Evolutionary conservation across 352 stramenopile genomes (phyloP).

Genomic region (Phytopythium delawarense): DNA sequence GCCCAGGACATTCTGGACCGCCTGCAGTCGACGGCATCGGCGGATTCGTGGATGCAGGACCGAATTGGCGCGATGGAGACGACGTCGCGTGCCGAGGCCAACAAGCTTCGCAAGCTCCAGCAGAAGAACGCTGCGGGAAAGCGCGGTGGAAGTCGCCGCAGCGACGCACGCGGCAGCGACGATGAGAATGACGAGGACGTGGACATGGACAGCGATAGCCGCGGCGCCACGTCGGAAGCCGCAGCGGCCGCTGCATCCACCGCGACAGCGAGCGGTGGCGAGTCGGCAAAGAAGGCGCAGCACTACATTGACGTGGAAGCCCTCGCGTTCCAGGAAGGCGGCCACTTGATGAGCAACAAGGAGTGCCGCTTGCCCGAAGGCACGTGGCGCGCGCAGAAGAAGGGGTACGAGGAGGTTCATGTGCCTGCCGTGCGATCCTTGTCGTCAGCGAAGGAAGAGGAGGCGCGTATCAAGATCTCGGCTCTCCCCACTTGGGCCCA

Average conservation of each 20-base stretch:
- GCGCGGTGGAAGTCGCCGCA: background rate
- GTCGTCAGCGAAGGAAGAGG: conserved; percentile 65
- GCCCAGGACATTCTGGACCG: conserved; percentile 90
- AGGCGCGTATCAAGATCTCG: conserved; percentile 84
- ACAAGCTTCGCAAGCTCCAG: conserved; percentile 77
- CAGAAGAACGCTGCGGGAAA: conserved; percentile 33
- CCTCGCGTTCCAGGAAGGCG: conserved; percentile 93
- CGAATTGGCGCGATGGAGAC: conserved; percentile 84
- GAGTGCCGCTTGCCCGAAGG: conserved; percentile 94
- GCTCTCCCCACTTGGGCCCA: conserved; percentile 96
- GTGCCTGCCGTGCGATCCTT: conserved; percentile 94
- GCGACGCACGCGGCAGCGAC: conserved; percentile 3
- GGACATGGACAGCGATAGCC: conserved; percentile 35
- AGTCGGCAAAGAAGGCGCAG: conserved; percentile 52
- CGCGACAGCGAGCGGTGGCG: conserved; percentile 10
- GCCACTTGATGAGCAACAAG: conserved; percentile 98
- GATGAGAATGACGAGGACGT: conserved; percentile 43
- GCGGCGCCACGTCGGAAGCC: background rate
- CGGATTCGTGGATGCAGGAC: conserved; percentile 94
- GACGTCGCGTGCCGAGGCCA: conserved; percentile 76
- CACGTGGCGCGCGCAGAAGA: conserved; percentile 97
- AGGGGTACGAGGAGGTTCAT: conserved; percentile 98
- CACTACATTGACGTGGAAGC: conserved; percentile 94
- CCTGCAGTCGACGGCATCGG: conserved; percentile 85
- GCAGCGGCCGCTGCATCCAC: background rate